Evolutionary conservation across 2,329 filamentous ascomycete genomes (phyloP).

Genomic region (Cryphonectria parasitica): DNA sequence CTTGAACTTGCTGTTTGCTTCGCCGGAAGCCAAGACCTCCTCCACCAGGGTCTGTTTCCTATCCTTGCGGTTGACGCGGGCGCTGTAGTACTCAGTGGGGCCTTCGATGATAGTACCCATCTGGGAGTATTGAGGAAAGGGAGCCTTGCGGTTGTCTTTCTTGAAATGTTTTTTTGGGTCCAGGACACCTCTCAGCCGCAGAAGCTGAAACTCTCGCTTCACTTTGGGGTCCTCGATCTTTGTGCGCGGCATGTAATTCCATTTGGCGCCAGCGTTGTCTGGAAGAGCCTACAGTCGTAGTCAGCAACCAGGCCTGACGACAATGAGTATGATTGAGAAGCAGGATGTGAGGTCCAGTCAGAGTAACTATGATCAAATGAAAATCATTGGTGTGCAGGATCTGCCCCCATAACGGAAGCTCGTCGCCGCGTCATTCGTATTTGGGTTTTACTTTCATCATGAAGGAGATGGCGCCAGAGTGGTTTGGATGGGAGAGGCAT

Average conservation of each 20-base stretch:
- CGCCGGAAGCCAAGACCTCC: slow-evolving; percentile 74
- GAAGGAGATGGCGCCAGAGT: slow-evolving; percentile 38
- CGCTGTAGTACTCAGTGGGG: slow-evolving; percentile 83
- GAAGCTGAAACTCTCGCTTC: slow-evolving; percentile 85
- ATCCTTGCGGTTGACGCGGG: slow-evolving; percentile 82
- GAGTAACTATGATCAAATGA: slow-evolving; percentile 73
- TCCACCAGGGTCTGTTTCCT: slow-evolving; percentile 85
- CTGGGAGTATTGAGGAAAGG: slow-evolving; percentile 81
- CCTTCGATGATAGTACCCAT: slow-evolving; percentile 88
- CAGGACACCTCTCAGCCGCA: slow-evolving; percentile 86
- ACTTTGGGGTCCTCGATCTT: slow-evolving; percentile 76
- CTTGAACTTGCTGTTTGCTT: slow-evolving; percentile 73
- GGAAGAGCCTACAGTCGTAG: slow-evolving; percentile 36
- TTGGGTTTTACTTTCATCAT: slow-evolving; percentile 82
- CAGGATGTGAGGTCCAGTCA: slow-evolving; percentile 55
- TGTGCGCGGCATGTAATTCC: slow-evolving; percentile 88
- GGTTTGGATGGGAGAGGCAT: not conserved
- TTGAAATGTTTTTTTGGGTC: slow-evolving; percentile 92
- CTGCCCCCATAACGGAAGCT: slow-evolving; percentile 80
- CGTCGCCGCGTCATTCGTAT: slow-evolving; percentile 71
- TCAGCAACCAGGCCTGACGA: slow-evolving; percentile 32
- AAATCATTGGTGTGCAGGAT: slow-evolving; percentile 66
- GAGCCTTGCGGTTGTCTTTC: slow-evolving; percentile 74
- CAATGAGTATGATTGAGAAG: slow-evolving; percentile 39
- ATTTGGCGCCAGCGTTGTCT: slow-evolving; percentile 74